Conservation (phyloP, 169 alveolate genomes). For the Theileria parva region DNA sequence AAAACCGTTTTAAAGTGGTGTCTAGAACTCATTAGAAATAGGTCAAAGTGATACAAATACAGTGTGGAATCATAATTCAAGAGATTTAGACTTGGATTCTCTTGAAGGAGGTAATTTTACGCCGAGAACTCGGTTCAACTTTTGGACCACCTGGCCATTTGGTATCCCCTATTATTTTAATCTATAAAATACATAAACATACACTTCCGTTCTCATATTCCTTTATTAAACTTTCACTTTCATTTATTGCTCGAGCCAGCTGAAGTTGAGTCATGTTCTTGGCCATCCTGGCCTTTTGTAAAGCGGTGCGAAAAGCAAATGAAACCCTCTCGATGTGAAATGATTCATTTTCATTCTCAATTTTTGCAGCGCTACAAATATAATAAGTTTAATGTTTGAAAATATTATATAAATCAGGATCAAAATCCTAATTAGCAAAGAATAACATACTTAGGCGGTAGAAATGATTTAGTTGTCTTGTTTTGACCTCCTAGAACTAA, state of each 20-base stretch:
- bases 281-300: constrained; percentile 74
- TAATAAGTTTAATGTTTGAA: not conserved
- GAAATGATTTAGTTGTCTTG: constrained; percentile 52
- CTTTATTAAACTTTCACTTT: constrained; percentile 69
- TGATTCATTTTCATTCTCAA: constrained; percentile 74
- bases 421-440: not conserved
- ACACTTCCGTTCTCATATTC: constrained; percentile 77
- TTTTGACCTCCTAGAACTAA: constrained; percentile 68
- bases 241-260: constrained; percentile 72
- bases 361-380: constrained; percentile 69
- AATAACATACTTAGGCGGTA: constrained; percentile 57
- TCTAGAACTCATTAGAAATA: constrained; percentile 2
- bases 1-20: constrained; percentile 12
- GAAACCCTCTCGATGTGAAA: constrained; percentile 74
- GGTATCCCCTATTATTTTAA: constrained; percentile 68
- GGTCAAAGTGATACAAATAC: not conserved
- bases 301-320: constrained; percentile 72
- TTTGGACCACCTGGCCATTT: constrained; percentile 70
- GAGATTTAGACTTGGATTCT: constrained; percentile 55
- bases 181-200: constrained; percentile 4
- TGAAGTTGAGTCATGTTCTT: constrained; percentile 62
- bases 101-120: constrained; percentile 72
- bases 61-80: not conserved
- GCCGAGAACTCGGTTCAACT: constrained; percentile 71
- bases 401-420: not conserved